phyloP scores from a whole-genome alignment of 2,329 filamentous ascomycete species.

The Beauveria asiatica region DNA sequence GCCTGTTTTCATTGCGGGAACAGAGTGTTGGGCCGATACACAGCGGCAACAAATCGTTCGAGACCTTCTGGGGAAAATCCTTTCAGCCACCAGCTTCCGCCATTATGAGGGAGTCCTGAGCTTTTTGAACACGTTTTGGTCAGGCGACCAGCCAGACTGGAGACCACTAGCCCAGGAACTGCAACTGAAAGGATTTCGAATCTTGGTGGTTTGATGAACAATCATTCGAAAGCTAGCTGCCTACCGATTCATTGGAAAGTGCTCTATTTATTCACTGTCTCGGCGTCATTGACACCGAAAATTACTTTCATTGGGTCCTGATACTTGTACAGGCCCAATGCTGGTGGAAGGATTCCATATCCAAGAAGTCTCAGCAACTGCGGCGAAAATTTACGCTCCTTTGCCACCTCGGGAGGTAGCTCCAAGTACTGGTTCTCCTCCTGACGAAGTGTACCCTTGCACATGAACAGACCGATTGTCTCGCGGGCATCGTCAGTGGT shows the following conservation, averaged over 20 bases:
- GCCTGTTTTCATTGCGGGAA: conserved; percentile 22
- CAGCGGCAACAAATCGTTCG: conserved; percentile 15
- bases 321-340: conserved; percentile 27
- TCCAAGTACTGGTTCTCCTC: conserved; percentile 27
- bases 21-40: conserved; percentile 18
- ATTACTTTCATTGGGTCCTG: conserved; percentile 29
- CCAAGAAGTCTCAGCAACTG: conserved; percentile 24
- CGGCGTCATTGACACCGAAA: conserved; percentile 28
- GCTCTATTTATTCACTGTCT: conserved; percentile 20
- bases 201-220: conserved; percentile 15
- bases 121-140: conserved; percentile 21
- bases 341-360: conserved; percentile 25
- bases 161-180: conserved; percentile 17
- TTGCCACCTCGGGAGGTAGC: conserved; percentile 21
- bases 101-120: conserved; percentile 17
- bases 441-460: conserved; percentile 24
- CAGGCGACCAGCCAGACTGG: conserved; percentile 19
- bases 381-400: conserved; percentile 22
- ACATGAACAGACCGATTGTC: conserved; percentile 27
- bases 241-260: not conserved
- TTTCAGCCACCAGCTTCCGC: conserved; percentile 17
- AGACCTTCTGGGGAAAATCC: conserved; percentile 13
- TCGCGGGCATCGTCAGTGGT: conserved; percentile 23
- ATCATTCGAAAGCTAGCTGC: not conserved
- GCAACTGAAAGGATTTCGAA: conserved; percentile 17